These are phyloP conservation scores for Nakazawaea siamensis DNA, from an alignment of 805 yeast species.

Conservation along the genomic window DNA sequence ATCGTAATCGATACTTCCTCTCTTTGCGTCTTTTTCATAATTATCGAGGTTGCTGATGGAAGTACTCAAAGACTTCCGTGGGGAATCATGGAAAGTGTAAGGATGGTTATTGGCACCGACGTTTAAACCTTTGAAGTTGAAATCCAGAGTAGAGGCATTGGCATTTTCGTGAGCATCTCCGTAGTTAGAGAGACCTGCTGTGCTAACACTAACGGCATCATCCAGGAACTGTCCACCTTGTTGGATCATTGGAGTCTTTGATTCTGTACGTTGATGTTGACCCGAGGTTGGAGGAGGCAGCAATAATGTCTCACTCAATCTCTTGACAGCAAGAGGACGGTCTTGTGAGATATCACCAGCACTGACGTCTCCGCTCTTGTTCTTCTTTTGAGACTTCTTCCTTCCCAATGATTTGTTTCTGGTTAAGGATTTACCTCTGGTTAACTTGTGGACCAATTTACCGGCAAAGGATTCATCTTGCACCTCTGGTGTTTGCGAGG, in stretches of 20 bases:
- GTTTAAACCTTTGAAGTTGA: conserved; percentile 7
- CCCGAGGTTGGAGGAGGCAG: conserved; percentile 3
- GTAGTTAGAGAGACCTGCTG: conserved; percentile 4
- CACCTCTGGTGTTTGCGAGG: conserved; percentile 17
- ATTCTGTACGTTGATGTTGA: conserved; percentile 11
- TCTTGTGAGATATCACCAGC: conserved; percentile 19
- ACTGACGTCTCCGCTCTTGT: conserved; percentile 2
- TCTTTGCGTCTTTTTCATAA: conserved; percentile 3
- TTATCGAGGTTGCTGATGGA: conserved; percentile 1
- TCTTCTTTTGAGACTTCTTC: conserved; percentile 12
- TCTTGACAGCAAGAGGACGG: conserved; percentile 10
- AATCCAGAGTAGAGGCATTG: background rate
- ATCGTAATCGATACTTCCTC: conserved; percentile 5
- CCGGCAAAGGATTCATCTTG: conserved; percentile 31
- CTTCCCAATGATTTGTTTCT: conserved; percentile 9
- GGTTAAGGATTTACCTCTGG: conserved; percentile 31
- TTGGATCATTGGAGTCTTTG: conserved; percentile 12
- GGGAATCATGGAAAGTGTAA: conserved; percentile 6
- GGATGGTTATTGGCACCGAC: conserved; percentile 2
- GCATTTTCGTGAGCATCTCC: background rate
- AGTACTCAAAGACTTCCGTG: conserved; percentile 6
- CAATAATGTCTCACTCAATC: conserved; percentile 10
- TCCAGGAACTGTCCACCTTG: background rate
- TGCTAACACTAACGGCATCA: conserved; percentile 1
- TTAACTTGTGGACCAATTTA: conserved; percentile 32